Base-by-base conservation (phyloP, 2,329 filamentous ascomycete species). In the Herpotrichia juniperi region DNA sequence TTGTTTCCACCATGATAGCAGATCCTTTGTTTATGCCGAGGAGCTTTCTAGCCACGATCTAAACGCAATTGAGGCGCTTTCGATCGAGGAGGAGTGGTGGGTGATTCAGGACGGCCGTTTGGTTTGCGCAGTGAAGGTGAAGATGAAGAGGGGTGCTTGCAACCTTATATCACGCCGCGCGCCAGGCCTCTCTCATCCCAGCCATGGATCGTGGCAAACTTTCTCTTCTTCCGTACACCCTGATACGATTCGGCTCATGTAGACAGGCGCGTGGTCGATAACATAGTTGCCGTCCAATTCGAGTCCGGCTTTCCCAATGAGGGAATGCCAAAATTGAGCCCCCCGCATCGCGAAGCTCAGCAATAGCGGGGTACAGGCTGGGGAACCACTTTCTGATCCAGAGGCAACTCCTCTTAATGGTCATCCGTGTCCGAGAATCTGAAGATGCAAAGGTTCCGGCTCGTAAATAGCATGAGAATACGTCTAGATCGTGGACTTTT, bases 1-100 rank as follows among this genome's bases (percentile, higher is more conserved):
- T 79, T 9, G 63, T 74, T 24, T 53, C 56, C 37, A n/a, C 37
- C 37, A 40, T 40, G 19, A 14, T n/a, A 7, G 21, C 37, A 24
- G 12, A 22, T n/a, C n/a, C n/a, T 14, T 3, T 22, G 31, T 34
- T 9, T 37, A 37, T 19, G 16, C 9, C 34, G 34, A 17, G 32
- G 17, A 7, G 25, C 7, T 11, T 40, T 40, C 37, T 3, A 24
- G n/a, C 4, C 10, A 24, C 12, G 19, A 14, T n/a, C 3, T 24
- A 8, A 8, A 14, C 10, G 37, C 3, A 40, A 25, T 40, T 24
- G 37, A 25, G 3, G 19, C 10, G 11, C 19, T 12, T 12, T 11
- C 19, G 21, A 22, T 37, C 6, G 16, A 40, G 21, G 7, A 22
- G 25, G 25, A 24, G 37, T 14, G 16, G 31, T 40, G 37, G 9